Evolutionary conservation across 2,329 filamentous ascomycete genomes (phyloP).

Genomic region (Claviceps spartinae): DNA sequence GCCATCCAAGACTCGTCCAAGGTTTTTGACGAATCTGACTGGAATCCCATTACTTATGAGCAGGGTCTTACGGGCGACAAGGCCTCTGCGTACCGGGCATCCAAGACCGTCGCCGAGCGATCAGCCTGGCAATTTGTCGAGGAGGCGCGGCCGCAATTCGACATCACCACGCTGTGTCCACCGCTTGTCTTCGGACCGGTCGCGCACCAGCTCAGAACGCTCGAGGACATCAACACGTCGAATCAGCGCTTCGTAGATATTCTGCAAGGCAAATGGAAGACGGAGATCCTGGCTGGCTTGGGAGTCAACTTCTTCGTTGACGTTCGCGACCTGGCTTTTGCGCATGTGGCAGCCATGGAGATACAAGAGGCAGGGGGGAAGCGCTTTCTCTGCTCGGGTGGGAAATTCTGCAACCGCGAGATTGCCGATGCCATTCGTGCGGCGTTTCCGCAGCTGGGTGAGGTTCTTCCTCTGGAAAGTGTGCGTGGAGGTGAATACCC

Average conservation of each 20-base stretch:
- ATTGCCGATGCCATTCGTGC: conserved; percentile 29
- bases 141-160: conserved; percentile 29
- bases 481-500: neutral
- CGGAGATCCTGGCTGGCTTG: conserved; percentile 24
- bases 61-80: conserved; percentile 24
- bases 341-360: conserved; percentile 40
- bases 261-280: neutral
- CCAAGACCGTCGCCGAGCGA: conserved; percentile 40
- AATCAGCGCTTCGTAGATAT: conserved; percentile 35
- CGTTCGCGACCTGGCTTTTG: conserved; percentile 40
- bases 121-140: conserved; percentile 40
- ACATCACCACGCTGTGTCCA: conserved; percentile 40
- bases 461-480: conserved; percentile 22
- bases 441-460: conserved; percentile 38
- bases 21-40: conserved; percentile 33
- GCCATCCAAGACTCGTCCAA: conserved; percentile 23
- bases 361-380: conserved; percentile 32
- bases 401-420: conserved; percentile 32
- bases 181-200: conserved; percentile 42
- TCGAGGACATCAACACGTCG: conserved; percentile 38
- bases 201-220: conserved; percentile 30
- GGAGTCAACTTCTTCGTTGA: conserved; percentile 37
- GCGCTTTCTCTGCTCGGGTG: conserved; percentile 35
- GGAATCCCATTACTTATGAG: conserved; percentile 38
- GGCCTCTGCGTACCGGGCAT: conserved; percentile 37